Evolutionary conservation across 305 asterid genomes (phyloP), one percentile per base, ranked within the genome.

Genomic region (Fraxinus latifolia): DNA sequence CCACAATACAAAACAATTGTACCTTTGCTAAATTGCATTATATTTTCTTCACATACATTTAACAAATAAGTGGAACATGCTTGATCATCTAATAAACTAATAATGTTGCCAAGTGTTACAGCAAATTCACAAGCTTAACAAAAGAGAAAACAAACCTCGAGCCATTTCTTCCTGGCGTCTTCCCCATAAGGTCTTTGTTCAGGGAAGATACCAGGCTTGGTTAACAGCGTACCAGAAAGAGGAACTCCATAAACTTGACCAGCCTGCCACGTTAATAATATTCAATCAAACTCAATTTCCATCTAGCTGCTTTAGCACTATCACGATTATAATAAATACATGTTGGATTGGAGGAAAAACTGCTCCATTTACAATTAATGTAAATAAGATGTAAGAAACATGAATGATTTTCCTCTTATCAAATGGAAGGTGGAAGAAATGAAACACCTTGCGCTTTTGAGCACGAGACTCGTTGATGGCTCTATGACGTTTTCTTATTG

Each of bases 171-270:
- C 82, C 94, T 87, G 86, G 86, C 90, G 84, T 94, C 98, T 85
- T 94, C 98, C 36, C 95, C 93, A 37, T 91, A 92, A 55, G 98
- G 89, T 83, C 93, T 92, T 91, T 89, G 97, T 72, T 96, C 99
- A 25, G 98, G 98, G 79, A 91, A 93, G 83, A 85, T 79, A 77
- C 97, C 91, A 85, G 94, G 82, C 83, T 93, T 94, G 83, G 88
- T 85, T 88, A 96, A 81, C 37, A 93, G 84, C 29, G 89, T 74
- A 85, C 97, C 97, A 82, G 97, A 91, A 85, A 96, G 97, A 71
- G 98, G 94, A 84, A 95, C 93, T 84, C 97, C 99, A 87, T 95
- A 96, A 77, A 96, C 97, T 87, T 96, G 99, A 39, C 98, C 99
- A 4, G 97, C 99, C 99, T 96, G 93, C 86, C 86, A 84, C 36